Evolutionary conservation across 306 rosid species (phyloP), one percentile per base, ranked within the genome.

Genomic region (Inga oerstediana): DNA sequence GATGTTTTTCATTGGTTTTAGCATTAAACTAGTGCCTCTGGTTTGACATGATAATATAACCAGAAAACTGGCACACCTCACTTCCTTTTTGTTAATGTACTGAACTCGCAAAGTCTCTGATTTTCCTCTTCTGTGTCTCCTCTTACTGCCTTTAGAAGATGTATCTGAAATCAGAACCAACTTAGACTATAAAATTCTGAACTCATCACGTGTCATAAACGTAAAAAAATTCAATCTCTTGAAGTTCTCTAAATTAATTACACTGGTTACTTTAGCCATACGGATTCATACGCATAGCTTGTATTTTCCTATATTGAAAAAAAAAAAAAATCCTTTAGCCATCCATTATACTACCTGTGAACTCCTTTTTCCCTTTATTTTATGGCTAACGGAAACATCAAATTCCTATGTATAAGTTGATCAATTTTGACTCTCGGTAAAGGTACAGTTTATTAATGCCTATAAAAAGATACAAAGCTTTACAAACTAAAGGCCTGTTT

Each of bases 51-150:
- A 46, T 20, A 82, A 73, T 65, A 51, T 78, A 83, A 35, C 52
- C 15, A 70, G 54, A 68, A 32, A 24, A 87, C 43, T 49, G 62
- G 74, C 93, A 68, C 34, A 96, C 99, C 99, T 93, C 89, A 96
- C 81, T 84, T 96, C 99, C 92, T 89, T 93, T 3, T 84, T 91
- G 74, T 93, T 88, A 89, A 93, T 93, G 90, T 93, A 96, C 87
- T 96, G 99, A 75, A 46, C 93, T 20, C 99, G 96, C 68, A 91
- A 72, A 67, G 99, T 96, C 84, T 96, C 99, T 35, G 99, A 96
- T 83, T 93, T 96, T 79, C 99, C 92, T 86, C 98, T 93, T 82
- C 93, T 84, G 81, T 92, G 98, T 83, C 87, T 78, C 49, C 52
- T 30, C 80, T 67, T 87, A 69, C 82, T 69, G 68, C 81, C 85